phyloP scores from a whole-genome alignment of 257 asterid genomes.

The Cordia subcordata region DNA sequence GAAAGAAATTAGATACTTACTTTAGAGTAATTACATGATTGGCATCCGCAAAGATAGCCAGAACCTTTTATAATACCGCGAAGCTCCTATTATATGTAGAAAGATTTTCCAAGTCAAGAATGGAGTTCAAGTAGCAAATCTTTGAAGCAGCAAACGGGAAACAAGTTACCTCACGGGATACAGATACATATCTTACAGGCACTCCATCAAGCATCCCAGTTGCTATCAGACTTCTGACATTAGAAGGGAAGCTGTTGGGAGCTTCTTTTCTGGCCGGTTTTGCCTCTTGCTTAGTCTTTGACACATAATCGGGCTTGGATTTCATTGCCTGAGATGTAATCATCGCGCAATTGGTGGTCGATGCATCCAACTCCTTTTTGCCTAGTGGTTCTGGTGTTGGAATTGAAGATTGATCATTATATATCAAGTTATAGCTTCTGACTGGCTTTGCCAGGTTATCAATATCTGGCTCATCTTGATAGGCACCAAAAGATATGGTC shows the following conservation, averaged over 20 bases:
- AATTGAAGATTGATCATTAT: conserved; percentile 56
- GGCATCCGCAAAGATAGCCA: conserved; percentile 92
- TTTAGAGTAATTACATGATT: conserved; percentile 74
- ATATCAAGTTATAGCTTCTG: conserved; percentile 53
- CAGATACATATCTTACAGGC: conserved; percentile 75
- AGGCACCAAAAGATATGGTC: conserved; percentile 52
- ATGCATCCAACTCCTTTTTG: conserved; percentile 37
- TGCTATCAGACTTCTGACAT: conserved; percentile 87
- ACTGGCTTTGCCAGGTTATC: conserved; percentile 57
- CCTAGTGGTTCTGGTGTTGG: conserved; percentile 41
- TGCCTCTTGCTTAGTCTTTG: conserved; percentile 51
- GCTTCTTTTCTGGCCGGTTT: conserved; percentile 77
- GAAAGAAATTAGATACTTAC: conserved; percentile 30
- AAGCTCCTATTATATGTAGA: conserved; percentile 55
- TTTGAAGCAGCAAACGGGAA: background rate
- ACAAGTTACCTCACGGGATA: conserved; percentile 62
- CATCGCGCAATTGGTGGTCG: conserved; percentile 27
- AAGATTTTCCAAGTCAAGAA: conserved; percentile 24
- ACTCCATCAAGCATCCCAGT: conserved; percentile 96
- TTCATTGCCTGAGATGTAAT: conserved; percentile 35
- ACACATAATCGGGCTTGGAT: conserved; percentile 35
- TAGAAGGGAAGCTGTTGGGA: conserved; percentile 91
- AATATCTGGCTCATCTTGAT: conserved; percentile 58
- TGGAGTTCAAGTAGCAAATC: conserved; percentile 7
- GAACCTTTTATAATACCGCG: conserved; percentile 87